Percentiles rank a stretch among this genome's conserved stretches.
Conservation (phyloP, 2,329 filamentous ascomycete genomes). For the Penicillium italicum region DNA sequence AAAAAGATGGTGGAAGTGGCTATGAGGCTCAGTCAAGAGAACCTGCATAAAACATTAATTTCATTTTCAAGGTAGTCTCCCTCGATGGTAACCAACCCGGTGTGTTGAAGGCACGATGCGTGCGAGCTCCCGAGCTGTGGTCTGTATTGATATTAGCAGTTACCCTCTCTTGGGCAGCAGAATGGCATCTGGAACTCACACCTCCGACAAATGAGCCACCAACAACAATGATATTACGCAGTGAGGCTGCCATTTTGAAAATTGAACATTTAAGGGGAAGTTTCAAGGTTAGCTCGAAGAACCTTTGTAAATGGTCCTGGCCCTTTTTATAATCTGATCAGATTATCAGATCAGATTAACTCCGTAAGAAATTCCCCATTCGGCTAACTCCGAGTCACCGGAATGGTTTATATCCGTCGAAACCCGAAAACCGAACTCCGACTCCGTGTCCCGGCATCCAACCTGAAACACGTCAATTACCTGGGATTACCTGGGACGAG, state of each 20-base stretch:
- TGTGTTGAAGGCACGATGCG: slow-evolving; percentile 34
- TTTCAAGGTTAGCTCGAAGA: background rate
- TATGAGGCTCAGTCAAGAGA: slow-evolving; percentile 35
- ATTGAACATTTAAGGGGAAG: background rate
- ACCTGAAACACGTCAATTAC: background rate
- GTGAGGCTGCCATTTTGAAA: slow-evolving; percentile 24
- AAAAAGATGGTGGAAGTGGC: slow-evolving; percentile 38
- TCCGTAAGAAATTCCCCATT: background rate
- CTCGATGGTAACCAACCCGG: slow-evolving; percentile 20
- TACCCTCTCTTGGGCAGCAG: background rate
- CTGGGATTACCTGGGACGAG: background rate
- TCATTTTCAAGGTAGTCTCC: background rate
- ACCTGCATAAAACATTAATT: slow-evolving; percentile 20
- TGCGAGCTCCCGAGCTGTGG: slow-evolving; percentile 36
- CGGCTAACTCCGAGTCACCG: background rate
- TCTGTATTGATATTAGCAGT: slow-evolving; percentile 17
- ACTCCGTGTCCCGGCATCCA: background rate
- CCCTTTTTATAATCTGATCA: slow-evolving; percentile 1
- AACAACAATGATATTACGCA: slow-evolving; percentile 37
- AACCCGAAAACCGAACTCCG: background rate
- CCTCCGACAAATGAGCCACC: slow-evolving; percentile 38
- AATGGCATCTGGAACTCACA: slow-evolving; percentile 16
- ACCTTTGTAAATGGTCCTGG: background rate
- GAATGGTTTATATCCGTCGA: background rate
- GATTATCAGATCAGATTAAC: slow-evolving; percentile 6